Percentiles rank a stretch among this genome's conserved stretches.
Evolutionary conservation across 2,329 filamentous ascomycete species (phyloP).

Genomic region (Pestalotiopsis sp.): DNA sequence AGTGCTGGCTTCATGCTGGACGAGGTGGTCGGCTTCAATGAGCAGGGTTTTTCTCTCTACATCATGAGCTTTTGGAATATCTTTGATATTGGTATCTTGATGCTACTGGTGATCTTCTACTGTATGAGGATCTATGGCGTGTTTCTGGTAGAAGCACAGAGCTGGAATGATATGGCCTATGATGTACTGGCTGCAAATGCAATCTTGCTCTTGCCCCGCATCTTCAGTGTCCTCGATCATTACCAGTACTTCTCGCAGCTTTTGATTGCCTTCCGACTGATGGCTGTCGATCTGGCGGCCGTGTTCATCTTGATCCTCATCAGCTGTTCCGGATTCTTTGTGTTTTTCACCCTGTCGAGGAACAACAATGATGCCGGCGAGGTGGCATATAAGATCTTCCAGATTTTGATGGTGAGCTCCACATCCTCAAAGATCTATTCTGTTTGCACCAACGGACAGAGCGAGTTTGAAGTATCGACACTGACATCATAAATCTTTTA

Average conservation of each 20-base stretch:
- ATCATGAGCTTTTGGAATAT: slow-evolving; percentile 98
- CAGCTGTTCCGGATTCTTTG: slow-evolving; percentile 91
- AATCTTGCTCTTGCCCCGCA: slow-evolving; percentile 83
- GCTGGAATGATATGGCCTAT: slow-evolving; percentile 83
- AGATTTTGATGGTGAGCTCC: slow-evolving; percentile 73
- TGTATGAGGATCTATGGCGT: slow-evolving; percentile 87
- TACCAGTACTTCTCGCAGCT: slow-evolving; percentile 96
- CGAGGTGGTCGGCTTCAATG: slow-evolving; percentile 93
- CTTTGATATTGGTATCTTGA: slow-evolving; percentile 87
- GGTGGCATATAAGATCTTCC: slow-evolving; percentile 89
- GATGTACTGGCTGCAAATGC: slow-evolving; percentile 93
- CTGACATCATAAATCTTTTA: background rate
- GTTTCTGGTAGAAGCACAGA: slow-evolving; percentile 74
- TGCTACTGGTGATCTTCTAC: slow-evolving; percentile 87
- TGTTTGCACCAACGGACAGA: background rate
- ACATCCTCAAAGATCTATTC: background rate
- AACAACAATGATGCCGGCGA: slow-evolving; percentile 70
- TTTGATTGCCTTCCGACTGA: slow-evolving; percentile 89
- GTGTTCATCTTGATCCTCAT: slow-evolving; percentile 84
- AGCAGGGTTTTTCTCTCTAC: slow-evolving; percentile 94
- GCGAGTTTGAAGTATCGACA: background rate
- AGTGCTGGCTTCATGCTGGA: slow-evolving; percentile 96
- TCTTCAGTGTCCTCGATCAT: slow-evolving; percentile 92
- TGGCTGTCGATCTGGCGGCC: slow-evolving; percentile 87
- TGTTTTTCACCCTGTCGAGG: slow-evolving; percentile 85